Base-by-base conservation (phyloP, 345 rosid species). In the Gossypium thurberi region DNA sequence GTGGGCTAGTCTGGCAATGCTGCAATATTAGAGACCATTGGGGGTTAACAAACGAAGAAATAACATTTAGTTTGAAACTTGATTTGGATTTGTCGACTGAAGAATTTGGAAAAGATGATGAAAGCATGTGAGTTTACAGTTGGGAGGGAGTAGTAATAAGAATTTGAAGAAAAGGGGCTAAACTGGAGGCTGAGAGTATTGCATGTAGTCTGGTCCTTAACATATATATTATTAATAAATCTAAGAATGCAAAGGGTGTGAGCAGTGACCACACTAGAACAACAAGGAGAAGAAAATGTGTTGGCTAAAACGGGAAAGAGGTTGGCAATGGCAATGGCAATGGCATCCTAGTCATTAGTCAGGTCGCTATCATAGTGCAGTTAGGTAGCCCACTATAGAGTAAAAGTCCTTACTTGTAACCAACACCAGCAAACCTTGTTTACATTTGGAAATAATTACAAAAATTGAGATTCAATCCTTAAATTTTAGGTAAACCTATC, bases 301-400 rank as follows among this genome's bases (percentile, higher is more conserved):
- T 25, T 17, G 59, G 72, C 59, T 28, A 37, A 28, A 28, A 28
- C 17, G 53, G 46, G 46, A 51, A 58, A 46, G 44, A 10, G 66
- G n/a, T 23, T 46, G 53, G 21, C 57, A 52, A 21, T 21, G 23
- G 23, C 23, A 21, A 21, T 46, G 44, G 66, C 58, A 55, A 15
- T 55, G 59, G 25, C 59, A 55, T 55, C 59, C 59, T 55, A 53
- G 23, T 72, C 51, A 53, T 60, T 25, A 80, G 70, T 33, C 28
- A 51, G 51, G 81, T 79, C 82, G 70, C 6, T 33, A 26, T 72
- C 79, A 25, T 59, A 60, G 78, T 44, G 73, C 63, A n/a, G 77
- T 80, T 80, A 62, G 84, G 84, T 76, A 74, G 77, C 86, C 82
- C 77, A 71, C 85, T 72, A 23, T 47, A 47, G 78, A 75, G 72